These are phyloP conservation scores for Colletotrichum orchidophilum DNA, from an alignment of 2,329 filamentous ascomycete species.

Conservation along the genomic window DNA sequence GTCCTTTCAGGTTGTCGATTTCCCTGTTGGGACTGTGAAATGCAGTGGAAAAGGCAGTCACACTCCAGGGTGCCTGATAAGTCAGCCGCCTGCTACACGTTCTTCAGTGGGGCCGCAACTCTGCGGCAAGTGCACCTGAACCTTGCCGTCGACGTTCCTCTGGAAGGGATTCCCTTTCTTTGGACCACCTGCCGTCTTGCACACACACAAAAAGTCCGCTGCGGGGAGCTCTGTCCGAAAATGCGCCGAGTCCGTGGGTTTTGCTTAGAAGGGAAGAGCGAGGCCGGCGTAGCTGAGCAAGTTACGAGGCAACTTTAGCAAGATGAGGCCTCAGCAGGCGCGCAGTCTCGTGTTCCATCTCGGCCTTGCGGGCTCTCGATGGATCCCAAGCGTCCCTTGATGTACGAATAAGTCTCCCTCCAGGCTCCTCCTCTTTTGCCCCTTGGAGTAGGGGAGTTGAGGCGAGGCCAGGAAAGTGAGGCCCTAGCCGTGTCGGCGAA, in stretches of 20 bases:
- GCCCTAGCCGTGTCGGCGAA: neutral
- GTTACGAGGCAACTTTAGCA: neutral
- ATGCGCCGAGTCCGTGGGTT: neutral
- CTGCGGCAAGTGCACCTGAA: neutral
- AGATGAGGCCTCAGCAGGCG: neutral
- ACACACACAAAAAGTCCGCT: too few species aligned
- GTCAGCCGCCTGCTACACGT: neutral
- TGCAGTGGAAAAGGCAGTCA: neutral
- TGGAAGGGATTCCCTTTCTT: neutral
- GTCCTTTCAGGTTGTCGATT: neutral
- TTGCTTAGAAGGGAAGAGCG: neutral
- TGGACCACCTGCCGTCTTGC: neutral
- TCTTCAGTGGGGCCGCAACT: slow-evolving; percentile 19
- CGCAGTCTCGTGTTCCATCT: neutral
- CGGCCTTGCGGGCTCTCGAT: neutral
- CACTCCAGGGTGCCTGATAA: neutral
- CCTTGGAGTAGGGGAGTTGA: neutral
- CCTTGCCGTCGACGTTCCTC: neutral
- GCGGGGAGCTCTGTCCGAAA: neutral
- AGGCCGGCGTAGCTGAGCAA: neutral
- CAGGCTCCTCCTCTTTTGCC: too few species aligned
- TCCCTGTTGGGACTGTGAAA: neutral
- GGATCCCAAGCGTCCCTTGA: neutral
- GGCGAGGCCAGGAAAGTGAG: neutral
- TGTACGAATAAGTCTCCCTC: neutral